Percentiles rank a stretch among this genome's conserved stretches.
Conservation (phyloP, 257 asterid genomes). For the Phtheirospermum japonicum region DNA sequence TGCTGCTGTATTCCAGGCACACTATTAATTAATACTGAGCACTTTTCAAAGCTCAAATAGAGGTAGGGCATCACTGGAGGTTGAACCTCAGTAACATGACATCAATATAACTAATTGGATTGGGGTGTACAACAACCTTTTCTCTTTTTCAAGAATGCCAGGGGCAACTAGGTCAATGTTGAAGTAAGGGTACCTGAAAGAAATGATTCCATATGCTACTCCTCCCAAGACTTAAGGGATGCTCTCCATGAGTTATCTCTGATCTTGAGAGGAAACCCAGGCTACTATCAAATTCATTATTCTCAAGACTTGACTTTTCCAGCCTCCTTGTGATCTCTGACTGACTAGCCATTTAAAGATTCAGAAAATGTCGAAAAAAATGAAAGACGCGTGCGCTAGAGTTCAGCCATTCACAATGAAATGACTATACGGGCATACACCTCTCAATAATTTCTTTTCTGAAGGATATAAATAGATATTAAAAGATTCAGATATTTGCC, state of each 20-base stretch:
- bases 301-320: conserved; percentile 69
- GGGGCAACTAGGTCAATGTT: neutral
- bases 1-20: conserved; percentile 14
- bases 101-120: neutral
- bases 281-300: conserved; percentile 44
- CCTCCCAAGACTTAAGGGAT: conserved; percentile 87
- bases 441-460: neutral
- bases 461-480: conserved; percentile 7
- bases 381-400: conserved; percentile 19
- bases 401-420: conserved; percentile 13
- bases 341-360: conserved; percentile 87
- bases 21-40: conserved; percentile 13
- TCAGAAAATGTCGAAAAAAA: conserved; percentile 51
- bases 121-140: neutral
- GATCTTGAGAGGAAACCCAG: conserved; percentile 90
- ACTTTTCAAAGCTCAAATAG: conserved; percentile 19
- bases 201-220: conserved; percentile 91
- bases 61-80: conserved; percentile 8
- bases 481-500: conserved; percentile 12
- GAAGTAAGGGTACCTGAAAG: conserved; percentile 65
- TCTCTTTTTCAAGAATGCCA: neutral
- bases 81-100: conserved; percentile 18
- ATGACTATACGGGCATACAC: neutral
- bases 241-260: conserved; percentile 81
- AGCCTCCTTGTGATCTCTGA: conserved; percentile 87